phyloP scores from a whole-genome alignment of 352 stramenopile species.

The Phytophthora idaei region DNA sequence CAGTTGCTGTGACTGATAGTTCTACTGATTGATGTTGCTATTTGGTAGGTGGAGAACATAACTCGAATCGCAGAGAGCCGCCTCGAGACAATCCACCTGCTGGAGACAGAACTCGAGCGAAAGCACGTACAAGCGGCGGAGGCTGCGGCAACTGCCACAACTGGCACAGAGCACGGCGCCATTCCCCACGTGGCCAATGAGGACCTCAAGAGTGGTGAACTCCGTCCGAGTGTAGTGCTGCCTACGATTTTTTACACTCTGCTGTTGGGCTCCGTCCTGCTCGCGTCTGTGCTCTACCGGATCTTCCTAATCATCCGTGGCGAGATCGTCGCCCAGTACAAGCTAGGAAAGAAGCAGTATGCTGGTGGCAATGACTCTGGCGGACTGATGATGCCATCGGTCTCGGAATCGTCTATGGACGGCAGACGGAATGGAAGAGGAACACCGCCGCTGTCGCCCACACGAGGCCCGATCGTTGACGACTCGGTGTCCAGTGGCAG shows the following conservation, averaged over 20 bases:
- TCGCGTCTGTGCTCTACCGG: constrained; percentile 54
- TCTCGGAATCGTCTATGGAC: constrained; percentile 28
- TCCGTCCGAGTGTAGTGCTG: constrained; percentile 41
- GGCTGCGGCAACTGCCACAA: constrained; percentile 30
- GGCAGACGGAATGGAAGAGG: constrained; percentile 22
- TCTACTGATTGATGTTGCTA: constrained; percentile 5
- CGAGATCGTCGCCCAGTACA: constrained; percentile 45
- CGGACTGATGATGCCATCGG: constrained; percentile 28
- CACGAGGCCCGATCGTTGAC: constrained; percentile 27
- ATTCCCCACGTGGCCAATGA: constrained; percentile 15
- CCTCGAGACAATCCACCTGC: constrained; percentile 71
- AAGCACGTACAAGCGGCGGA: constrained; percentile 59
- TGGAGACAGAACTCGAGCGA: constrained; percentile 73
- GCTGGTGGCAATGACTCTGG: constrained; percentile 3
- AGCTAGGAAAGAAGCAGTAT: constrained; percentile 34
- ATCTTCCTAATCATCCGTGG: constrained; percentile 56
- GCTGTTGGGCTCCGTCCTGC: constrained; percentile 49
- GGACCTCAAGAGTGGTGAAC: constrained; percentile 16
- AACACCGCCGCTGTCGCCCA: constrained; percentile 37
- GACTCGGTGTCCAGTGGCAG: constrained; percentile 21
- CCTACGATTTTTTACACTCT: constrained; percentile 61
- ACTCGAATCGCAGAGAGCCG: constrained; percentile 70
- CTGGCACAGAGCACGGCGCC: constrained; percentile 9
- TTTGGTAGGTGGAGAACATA: constrained; percentile 60
- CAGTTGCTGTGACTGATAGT: constrained; percentile 3